Evolutionary conservation across 225 moss, liverwort and hornwort species (phyloP).

Genomic region (Physcomitrellopsis africana): DNA sequence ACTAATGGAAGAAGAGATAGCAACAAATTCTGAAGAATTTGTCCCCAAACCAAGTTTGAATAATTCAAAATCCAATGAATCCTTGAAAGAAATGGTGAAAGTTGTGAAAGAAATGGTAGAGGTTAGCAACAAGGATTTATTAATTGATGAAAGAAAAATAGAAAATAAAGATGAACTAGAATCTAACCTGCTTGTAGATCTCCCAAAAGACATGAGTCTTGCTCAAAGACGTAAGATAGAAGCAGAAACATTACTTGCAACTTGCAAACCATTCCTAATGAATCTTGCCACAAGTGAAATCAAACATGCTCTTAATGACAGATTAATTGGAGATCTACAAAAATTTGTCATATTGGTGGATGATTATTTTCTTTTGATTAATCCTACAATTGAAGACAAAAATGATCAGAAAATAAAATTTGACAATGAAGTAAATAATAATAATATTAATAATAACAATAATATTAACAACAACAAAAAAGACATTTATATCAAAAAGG

Average conservation of each 20-base stretch:
- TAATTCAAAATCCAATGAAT: not conserved
- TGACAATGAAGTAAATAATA: not conserved
- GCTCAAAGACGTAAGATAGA: conserved; percentile 26
- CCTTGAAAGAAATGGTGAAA: not conserved
- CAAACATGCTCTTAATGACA: conserved; percentile 21
- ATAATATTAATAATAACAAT: no score
- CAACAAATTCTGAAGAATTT: not conserved
- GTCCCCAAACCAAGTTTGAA: not conserved
- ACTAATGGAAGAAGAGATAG: conserved; percentile 15
- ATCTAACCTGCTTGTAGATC: conserved; percentile 4
- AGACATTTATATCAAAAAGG: not conserved
- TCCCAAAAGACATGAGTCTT: conserved; percentile 9
- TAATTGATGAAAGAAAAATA: no score
- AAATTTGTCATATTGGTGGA: conserved; percentile 37
- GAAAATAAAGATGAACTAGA: not conserved
- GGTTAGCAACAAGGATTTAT: not conserved
- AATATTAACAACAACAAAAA: not conserved
- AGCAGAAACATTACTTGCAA: conserved; percentile 28
- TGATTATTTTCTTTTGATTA: conserved; percentile 21
- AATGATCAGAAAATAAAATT: not conserved
- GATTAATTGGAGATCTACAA: conserved; percentile 35
- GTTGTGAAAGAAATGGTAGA: not conserved
- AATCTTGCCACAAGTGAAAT: conserved; percentile 20
- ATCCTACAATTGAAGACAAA: not conserved
- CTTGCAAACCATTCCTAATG: conserved; percentile 44